These are phyloP conservation scores for Russula compacta DNA, from an alignment of 768 basidiomycete genomes.

Conservation along the genomic window DNA sequence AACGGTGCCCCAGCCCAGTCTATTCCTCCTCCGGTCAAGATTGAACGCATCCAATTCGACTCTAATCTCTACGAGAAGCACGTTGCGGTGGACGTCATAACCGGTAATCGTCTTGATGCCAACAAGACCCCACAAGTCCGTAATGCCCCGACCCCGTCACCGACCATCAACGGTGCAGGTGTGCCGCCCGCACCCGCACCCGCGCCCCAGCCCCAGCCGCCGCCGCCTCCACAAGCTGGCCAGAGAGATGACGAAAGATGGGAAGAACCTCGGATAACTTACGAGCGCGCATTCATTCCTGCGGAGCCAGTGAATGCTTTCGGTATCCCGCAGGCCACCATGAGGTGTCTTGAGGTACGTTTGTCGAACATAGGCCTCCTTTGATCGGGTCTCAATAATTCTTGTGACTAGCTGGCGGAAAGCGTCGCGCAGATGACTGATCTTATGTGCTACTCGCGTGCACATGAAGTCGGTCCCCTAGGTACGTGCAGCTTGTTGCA, in stretches of 20 bases:
- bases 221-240: slow-evolving; percentile 14
- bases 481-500: slow-evolving; percentile 39
- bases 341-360: slow-evolving; percentile 76
- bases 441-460: slow-evolving; percentile 55
- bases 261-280: slow-evolving; percentile 54
- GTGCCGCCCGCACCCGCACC: neutral
- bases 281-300: slow-evolving; percentile 59
- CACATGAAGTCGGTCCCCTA: slow-evolving; percentile 48
- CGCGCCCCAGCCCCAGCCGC: slow-evolving; percentile 1
- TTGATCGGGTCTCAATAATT: slow-evolving; percentile 5
- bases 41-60: slow-evolving; percentile 68
- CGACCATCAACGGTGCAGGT: slow-evolving; percentile 23
- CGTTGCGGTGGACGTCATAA: slow-evolving; percentile 55
- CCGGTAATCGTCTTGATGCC: slow-evolving; percentile 38
- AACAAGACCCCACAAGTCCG: slow-evolving; percentile 26
- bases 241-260: slow-evolving; percentile 44
- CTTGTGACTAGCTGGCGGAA: slow-evolving; percentile 53
- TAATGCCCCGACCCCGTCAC: slow-evolving; percentile 14
- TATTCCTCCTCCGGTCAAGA: slow-evolving; percentile 37
- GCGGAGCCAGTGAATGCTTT: slow-evolving; percentile 82
- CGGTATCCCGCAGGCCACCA: slow-evolving; percentile 81
- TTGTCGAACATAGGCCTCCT: neutral
- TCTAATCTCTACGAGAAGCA: slow-evolving; percentile 67
- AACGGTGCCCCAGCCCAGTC: slow-evolving; percentile 13
- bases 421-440: slow-evolving; percentile 76